Percentiles rank a stretch among this genome's conserved stretches.
These are phyloP conservation scores for Clavispora carvajalis DNA, from an alignment of 805 yeast genomes.

Conservation along the genomic window DNA sequence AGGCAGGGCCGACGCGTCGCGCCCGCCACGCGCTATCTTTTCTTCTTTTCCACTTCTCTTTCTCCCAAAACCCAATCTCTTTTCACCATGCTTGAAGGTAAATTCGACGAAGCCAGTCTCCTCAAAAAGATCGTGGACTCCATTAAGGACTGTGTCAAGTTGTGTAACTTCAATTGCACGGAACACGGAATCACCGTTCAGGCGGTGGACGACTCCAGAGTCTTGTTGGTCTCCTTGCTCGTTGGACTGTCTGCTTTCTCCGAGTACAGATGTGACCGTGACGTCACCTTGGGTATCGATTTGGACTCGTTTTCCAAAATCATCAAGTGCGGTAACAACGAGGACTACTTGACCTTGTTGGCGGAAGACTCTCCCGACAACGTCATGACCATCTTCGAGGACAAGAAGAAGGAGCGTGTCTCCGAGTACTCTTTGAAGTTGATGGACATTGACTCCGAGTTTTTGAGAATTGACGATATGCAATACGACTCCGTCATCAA, in stretches of 20 bases:
- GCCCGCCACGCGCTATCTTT: background rate
- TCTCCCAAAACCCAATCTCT: background rate
- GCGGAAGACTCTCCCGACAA: conserved; percentile 87
- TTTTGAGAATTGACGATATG: conserved; percentile 89
- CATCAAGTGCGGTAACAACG: conserved; percentile 84
- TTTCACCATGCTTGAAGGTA: conserved; percentile 83
- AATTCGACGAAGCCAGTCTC: conserved; percentile 86
- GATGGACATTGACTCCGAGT: conserved; percentile 96
- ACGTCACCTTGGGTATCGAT: conserved; percentile 87
- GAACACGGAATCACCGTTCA: conserved; percentile 92
- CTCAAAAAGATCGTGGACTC: conserved; percentile 91
- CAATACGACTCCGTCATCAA: conserved; percentile 81
- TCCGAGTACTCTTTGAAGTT: conserved; percentile 87
- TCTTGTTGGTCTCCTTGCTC: conserved; percentile 79
- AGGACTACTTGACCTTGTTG: conserved; percentile 79
- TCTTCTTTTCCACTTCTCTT: background rate
- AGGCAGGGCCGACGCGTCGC: no score
- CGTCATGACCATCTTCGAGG: conserved; percentile 82
- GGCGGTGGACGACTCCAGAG: conserved; percentile 97
- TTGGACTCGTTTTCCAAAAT: conserved; percentile 82
- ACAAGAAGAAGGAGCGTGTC: conserved; percentile 81
- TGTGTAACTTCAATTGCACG: conserved; percentile 96
- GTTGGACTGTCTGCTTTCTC: conserved; percentile 85
- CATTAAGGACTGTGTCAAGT: conserved; percentile 87
- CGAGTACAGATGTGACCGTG: conserved; percentile 93